phyloP scores from a whole-genome alignment of 176 grass and related monocot genomes.

The maize (Zea mays) region DNA sequence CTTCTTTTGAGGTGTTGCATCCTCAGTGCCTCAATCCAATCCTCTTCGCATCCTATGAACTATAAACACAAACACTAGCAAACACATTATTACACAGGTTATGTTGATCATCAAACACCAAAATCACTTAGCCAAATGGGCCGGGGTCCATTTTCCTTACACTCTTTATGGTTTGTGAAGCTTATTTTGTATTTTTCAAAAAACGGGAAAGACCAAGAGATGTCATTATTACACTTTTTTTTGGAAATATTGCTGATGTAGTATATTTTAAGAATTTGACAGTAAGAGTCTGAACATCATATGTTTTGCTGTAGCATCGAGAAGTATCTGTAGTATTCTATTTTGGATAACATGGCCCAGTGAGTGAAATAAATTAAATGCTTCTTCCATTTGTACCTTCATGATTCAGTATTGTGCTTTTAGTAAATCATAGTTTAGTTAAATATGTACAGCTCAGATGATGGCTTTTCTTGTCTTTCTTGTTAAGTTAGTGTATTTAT shows the following conservation, averaged over 20 bases:
- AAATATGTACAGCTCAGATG: constrained; percentile 29
- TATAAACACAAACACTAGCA: too few species aligned
- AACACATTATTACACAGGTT: too few species aligned
- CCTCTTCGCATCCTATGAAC: too few species aligned
- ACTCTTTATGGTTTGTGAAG: neutral
- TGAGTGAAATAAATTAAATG: constrained; percentile 23
- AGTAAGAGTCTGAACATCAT: neutral
- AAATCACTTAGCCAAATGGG: too few species aligned
- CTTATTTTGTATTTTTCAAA: neutral
- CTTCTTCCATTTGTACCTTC: neutral
- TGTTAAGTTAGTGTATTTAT: constrained; percentile 11
- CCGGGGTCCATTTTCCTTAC: too few species aligned
- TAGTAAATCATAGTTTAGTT: neutral
- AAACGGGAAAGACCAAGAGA: neutral
- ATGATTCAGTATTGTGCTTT: constrained; percentile 18
- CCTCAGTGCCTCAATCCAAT: too few species aligned
- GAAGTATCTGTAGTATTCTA: neutral
- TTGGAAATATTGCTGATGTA: neutral
- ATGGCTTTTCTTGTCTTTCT: constrained; percentile 25
- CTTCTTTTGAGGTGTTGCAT: too few species aligned
- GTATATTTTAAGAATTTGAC: constrained; percentile 3
- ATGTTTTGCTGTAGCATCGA: neutral
- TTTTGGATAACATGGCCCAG: neutral
- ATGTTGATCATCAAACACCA: too few species aligned
- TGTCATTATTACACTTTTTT: neutral